Percentiles rank a stretch among this genome's conserved stretches.
phyloP scores from a whole-genome alignment of 148 eudicot genomes.

The Camellia lanceoleosa region DNA sequence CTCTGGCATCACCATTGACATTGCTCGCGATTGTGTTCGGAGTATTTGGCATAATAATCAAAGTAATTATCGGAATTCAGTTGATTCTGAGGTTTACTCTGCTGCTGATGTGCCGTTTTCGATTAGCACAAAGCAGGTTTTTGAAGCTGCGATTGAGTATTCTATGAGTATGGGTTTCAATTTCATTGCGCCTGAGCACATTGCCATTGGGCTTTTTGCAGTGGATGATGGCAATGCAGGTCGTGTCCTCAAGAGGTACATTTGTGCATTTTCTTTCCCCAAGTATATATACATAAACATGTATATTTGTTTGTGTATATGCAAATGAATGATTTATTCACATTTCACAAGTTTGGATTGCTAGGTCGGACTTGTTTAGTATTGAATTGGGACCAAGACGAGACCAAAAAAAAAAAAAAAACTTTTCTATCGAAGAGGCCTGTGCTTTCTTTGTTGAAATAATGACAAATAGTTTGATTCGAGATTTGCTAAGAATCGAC shows the following conservation, averaged over 20 bases:
- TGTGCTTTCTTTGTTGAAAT: too few species aligned
- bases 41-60: constrained; percentile 31
- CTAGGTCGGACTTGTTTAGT: neutral
- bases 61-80: neutral
- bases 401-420: too few species aligned
- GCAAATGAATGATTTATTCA: neutral
- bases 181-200: constrained; percentile 57
- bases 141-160: constrained; percentile 62
- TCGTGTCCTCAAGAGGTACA: constrained; percentile 51
- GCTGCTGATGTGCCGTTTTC: constrained; percentile 51
- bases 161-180: constrained; percentile 55
- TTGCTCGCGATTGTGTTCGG: constrained; percentile 39
- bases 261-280: constrained; percentile 1
- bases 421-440: too few species aligned
- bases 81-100: constrained; percentile 16
- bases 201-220: constrained; percentile 49
- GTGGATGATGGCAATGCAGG: constrained; percentile 55
- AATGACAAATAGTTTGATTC: too few species aligned
- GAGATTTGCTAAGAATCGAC: too few species aligned
- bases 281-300: neutral
- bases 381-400: too few species aligned
- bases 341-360: neutral
- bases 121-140: constrained; percentile 41
- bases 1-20: constrained; percentile 38
- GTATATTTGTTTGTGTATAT: neutral